Conservation (phyloP, 768 basidiomycete genomes). For the Floccularia luteovirens region DNA sequence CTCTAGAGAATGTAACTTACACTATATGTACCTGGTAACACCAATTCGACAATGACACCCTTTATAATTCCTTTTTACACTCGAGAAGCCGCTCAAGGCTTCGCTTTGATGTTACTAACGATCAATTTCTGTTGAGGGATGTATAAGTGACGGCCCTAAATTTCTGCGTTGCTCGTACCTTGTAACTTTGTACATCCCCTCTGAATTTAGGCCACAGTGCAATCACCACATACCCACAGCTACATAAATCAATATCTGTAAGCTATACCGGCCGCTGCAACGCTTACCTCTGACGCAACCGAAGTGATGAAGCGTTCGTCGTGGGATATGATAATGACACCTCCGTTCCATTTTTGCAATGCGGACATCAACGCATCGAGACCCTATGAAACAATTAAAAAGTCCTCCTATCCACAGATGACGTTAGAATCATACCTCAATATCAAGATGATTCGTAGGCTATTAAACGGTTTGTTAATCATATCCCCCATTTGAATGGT, state of each 20-base stretch:
- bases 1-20: too few species aligned
- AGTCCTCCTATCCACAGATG: constrained; percentile 1
- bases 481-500: too few species aligned
- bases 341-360: constrained; percentile 75
- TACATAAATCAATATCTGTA: constrained; percentile 18
- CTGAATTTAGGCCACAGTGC: constrained; percentile 74
- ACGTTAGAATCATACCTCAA: constrained; percentile 50
- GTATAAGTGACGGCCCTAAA: constrained; percentile 1
- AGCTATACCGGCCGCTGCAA: constrained; percentile 1
- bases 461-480: constrained; percentile 14
- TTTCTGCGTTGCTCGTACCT: constrained; percentile 37
- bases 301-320: constrained; percentile 93
- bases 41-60: too few species aligned
- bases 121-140: constrained; percentile 50
- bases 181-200: constrained; percentile 89
- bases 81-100: constrained; percentile 38
- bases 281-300: constrained; percentile 72
- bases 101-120: constrained; percentile 61
- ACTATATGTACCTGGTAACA: too few species aligned
- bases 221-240: constrained; percentile 93
- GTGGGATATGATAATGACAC: constrained; percentile 90
- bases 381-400: constrained; percentile 35
- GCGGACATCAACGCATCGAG: constrained; percentile 92
- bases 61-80: too few species aligned
- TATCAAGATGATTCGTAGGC: constrained; percentile 96